phyloP scores from a whole-genome alignment of 768 basidiomycete genomes.

The Hygrophoropsis aurantiaca region DNA sequence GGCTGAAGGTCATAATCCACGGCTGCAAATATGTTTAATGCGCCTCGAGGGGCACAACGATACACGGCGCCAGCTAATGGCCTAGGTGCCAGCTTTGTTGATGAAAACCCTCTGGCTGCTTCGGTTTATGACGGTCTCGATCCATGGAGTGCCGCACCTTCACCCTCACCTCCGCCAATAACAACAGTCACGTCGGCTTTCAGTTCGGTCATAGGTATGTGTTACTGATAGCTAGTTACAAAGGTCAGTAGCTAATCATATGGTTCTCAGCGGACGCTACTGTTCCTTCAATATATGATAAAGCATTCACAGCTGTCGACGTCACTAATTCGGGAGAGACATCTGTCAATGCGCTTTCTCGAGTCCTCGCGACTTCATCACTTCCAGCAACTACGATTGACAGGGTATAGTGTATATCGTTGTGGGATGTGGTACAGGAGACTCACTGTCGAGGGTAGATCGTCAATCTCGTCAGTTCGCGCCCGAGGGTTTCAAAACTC shows the following conservation, averaged over 20 bases:
- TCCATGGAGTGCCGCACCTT: slow-evolving; percentile 77
- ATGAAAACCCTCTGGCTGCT: slow-evolving; percentile 70
- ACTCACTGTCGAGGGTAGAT: slow-evolving; percentile 51
- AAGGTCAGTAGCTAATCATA: slow-evolving; percentile 6
- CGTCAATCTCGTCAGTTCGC: slow-evolving; percentile 83
- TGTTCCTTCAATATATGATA: slow-evolving; percentile 75
- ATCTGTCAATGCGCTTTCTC: slow-evolving; percentile 79
- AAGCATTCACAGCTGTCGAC: slow-evolving; percentile 73
- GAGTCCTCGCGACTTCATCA: slow-evolving; percentile 73
- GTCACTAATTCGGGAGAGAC: slow-evolving; percentile 69
- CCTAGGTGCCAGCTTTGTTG: slow-evolving; percentile 72
- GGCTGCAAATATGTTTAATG: slow-evolving; percentile 72
- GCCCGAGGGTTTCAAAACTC: slow-evolving; percentile 76
- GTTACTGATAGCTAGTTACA: background rate
- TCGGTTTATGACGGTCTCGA: slow-evolving; percentile 75
- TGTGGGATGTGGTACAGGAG: slow-evolving; percentile 1
- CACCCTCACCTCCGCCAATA: slow-evolving; percentile 64
- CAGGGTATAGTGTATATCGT: slow-evolving; percentile 58
- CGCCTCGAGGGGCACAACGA: slow-evolving; percentile 71
- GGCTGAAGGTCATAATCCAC: background rate
- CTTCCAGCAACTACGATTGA: slow-evolving; percentile 84
- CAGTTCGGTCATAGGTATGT: slow-evolving; percentile 68
- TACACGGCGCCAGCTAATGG: slow-evolving; percentile 59
- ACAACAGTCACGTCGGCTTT: slow-evolving; percentile 55
- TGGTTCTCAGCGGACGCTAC: slow-evolving; percentile 71